Base-by-base conservation (phyloP, 768 basidiomycete species). In the Leccinum sublutescens region DNA sequence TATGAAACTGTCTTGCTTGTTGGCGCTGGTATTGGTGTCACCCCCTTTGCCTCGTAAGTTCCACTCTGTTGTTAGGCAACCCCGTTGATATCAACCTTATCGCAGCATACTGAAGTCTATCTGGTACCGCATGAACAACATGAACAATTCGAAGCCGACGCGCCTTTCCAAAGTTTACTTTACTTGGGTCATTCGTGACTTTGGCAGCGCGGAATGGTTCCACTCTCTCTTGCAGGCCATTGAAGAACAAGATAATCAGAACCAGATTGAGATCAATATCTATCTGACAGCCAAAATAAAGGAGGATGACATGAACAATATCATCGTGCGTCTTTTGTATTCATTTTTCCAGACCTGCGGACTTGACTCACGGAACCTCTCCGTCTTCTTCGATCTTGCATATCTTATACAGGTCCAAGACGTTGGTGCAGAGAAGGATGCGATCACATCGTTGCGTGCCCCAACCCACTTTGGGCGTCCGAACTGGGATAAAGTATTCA, bases 61-160 rank as follows among this genome's bases (percentile, higher is more conserved):
- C 51, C 21, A 0, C 12, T 47, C 34, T 15, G 25, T 55, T 50
- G 47, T 21, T 12, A 36, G 34, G 57, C 58, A 43, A 49, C 33
- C 21, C 27, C 27, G 29, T 47, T 51, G 50, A 54, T 45, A 38
- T 25, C 54, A 21, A 64, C 56, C 50, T 52, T 54, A 17, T 59
- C n/a, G 19, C 62, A 90, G 89, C 53, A 93, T 92, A 65, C 76
- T 93, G 56, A 93, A 95, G 74, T 88, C 89, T 14, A 92, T 95
- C 67, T 95, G 94, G 94, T 98, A 97, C 77, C 89, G 93, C 58
- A 89, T 95, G 89, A 96, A 95, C 77, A 88, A 88, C 75, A 81
- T 93, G 67, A 84, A 88, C 68, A 76, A 79, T 62, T 83, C 82
- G 23, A 87, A 86, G 72, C 84, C 85, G 14, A 95, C 94, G 1